Percentiles rank a stretch among this genome's conserved stretches.
Conservation (phyloP, 2,329 filamentous ascomycete genomes). For the Phialophora expanda region DNA sequence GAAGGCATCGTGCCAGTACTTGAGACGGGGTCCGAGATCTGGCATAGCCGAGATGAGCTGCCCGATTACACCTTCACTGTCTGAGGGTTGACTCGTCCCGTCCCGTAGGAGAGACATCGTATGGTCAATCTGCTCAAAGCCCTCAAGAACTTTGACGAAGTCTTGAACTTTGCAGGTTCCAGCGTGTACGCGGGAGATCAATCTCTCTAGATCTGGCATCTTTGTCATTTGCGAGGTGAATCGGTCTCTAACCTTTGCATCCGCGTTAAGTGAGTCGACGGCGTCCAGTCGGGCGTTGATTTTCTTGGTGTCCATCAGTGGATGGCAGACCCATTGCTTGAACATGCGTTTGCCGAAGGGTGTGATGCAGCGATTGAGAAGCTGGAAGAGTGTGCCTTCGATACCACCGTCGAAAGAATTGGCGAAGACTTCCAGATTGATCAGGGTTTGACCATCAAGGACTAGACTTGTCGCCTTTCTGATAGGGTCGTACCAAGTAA, state of each 20-base stretch:
- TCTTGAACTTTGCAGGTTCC: slow-evolving; percentile 88
- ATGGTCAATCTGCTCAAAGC: slow-evolving; percentile 97
- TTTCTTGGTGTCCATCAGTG: slow-evolving; percentile 79
- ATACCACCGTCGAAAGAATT: slow-evolving; percentile 86
- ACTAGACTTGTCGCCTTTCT: slow-evolving; percentile 87
- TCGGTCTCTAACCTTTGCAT: slow-evolving; percentile 78
- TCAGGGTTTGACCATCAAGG: slow-evolving; percentile 91
- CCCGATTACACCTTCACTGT: slow-evolving; percentile 78
- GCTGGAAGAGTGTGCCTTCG: slow-evolving; percentile 85
- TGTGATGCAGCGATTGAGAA: slow-evolving; percentile 93
- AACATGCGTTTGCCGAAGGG: slow-evolving; percentile 97
- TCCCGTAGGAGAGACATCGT: slow-evolving; percentile 79
- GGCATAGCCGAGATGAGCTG: slow-evolving; percentile 86
- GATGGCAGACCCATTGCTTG: slow-evolving; percentile 96
- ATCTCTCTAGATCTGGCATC: slow-evolving; percentile 89
- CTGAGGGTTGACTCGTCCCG: slow-evolving; percentile 60
- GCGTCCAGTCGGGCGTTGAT: slow-evolving; percentile 96
- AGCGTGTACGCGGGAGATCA: slow-evolving; percentile 93
- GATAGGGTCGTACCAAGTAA: slow-evolving; percentile 90
- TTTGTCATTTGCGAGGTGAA: slow-evolving; percentile 87
- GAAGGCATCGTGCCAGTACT: slow-evolving; percentile 90
- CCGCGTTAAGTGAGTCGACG: slow-evolving; percentile 87
- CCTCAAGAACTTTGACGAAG: slow-evolving; percentile 90
- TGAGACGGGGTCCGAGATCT: slow-evolving; percentile 72
- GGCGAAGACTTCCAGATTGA: slow-evolving; percentile 96